phyloP scores from a whole-genome alignment of 108 stramenopile species.

The Bacterosira constricta region DNA sequence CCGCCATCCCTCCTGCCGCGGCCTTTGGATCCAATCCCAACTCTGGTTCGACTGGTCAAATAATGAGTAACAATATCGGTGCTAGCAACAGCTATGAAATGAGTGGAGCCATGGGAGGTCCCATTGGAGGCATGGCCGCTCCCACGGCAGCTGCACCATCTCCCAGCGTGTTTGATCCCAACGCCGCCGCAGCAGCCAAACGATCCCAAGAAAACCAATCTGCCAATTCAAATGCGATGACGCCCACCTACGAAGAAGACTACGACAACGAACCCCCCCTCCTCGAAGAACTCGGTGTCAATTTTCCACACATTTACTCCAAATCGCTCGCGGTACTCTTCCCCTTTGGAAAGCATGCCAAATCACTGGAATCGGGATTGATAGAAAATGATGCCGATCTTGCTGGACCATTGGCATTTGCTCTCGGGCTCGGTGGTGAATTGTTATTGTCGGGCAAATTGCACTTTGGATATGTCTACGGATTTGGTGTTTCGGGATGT shows the following conservation, averaged over 20 bases:
- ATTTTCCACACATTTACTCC: constrained; percentile 91
- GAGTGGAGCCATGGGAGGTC: constrained; percentile 30
- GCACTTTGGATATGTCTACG: constrained; percentile 99
- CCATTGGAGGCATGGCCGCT: constrained; percentile 16
- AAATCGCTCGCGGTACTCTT: constrained; percentile 92
- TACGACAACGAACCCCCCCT: constrained; percentile 96
- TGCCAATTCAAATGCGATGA: not conserved
- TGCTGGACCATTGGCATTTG: constrained; percentile 96
- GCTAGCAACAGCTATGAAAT: constrained; percentile 1
- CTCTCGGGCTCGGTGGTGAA: constrained; percentile 85
- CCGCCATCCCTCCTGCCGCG: not conserved
- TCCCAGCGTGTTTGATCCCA: constrained; percentile 43
- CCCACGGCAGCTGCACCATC: constrained; percentile 10
- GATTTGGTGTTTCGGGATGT: constrained; percentile 96
- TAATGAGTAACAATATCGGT: not conserved
- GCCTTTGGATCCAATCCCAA: not conserved
- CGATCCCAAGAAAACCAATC: not conserved
- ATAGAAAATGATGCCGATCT: constrained; percentile 90
- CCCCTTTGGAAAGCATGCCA: constrained; percentile 59
- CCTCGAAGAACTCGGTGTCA: constrained; percentile 97
- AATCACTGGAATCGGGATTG: constrained; percentile 27
- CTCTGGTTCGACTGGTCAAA: not conserved
- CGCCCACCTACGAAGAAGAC: constrained; percentile 41
- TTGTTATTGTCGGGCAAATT: constrained; percentile 93
- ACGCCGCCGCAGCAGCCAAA: constrained; percentile 1